Conservation (phyloP, 1,284 basidiomycete genomes). For the Ceratobasidium sp. region DNA sequence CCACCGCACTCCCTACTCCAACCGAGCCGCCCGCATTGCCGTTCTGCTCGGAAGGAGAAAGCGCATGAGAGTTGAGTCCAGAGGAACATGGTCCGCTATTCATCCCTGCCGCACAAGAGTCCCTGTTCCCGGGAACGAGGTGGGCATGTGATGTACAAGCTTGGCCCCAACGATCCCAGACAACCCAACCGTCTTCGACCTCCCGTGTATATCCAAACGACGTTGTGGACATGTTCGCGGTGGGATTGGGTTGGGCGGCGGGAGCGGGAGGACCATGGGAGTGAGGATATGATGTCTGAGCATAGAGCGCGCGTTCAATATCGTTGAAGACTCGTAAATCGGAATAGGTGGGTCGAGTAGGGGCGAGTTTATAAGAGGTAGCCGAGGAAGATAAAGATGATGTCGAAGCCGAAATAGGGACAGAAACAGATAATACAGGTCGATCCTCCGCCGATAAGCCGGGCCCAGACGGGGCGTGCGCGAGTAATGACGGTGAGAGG, state of each 20-base stretch:
- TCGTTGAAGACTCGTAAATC: slow-evolving; percentile 24
- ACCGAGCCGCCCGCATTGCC: neutral
- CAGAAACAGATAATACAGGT: slow-evolving; percentile 72
- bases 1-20: slow-evolving; percentile 17
- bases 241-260: neutral
- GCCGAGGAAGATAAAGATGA: neutral
- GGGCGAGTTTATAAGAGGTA: slow-evolving; percentile 25
- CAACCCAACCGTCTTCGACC: slow-evolving; percentile 43
- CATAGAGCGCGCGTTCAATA: slow-evolving; percentile 54
- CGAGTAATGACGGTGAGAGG: slow-evolving; percentile 57
- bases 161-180: slow-evolving; percentile 42
- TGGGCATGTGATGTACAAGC: slow-evolving; percentile 22
- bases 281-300: slow-evolving; percentile 44
- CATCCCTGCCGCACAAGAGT: slow-evolving; percentile 41
- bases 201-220: slow-evolving; percentile 27
- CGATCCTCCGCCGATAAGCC: slow-evolving; percentile 68
- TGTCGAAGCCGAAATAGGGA: slow-evolving; percentile 16
- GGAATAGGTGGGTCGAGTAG: slow-evolving; percentile 23
- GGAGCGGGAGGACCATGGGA: neutral
- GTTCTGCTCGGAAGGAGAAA: neutral
- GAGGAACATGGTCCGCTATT: slow-evolving; percentile 41
- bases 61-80: slow-evolving; percentile 15
- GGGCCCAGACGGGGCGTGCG: slow-evolving; percentile 51
- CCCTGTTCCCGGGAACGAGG: slow-evolving; percentile 5
- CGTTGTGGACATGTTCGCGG: slow-evolving; percentile 7